Base-by-base conservation (phyloP, 1,139 yeast genomes). In the Geotrichum aggregatum region DNA sequence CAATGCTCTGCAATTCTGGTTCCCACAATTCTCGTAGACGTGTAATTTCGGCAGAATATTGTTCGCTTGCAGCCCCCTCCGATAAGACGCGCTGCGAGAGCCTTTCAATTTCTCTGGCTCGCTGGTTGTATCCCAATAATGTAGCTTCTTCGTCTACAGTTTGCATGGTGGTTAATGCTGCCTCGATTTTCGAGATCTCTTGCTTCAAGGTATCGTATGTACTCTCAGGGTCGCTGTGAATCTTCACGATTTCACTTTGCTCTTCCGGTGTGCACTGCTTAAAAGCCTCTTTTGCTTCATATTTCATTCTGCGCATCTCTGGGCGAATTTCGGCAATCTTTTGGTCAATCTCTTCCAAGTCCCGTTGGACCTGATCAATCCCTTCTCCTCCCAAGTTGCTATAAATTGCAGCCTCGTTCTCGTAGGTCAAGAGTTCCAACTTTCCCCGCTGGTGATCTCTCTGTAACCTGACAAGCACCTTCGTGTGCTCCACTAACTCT, bases 21-120 rank as follows among this genome's bases (percentile, higher is more conserved):
- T 82, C 87, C 84, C 95, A 86, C 2, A 58, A 63, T 1, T 56
- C 56, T 36, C 73, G 70, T 7, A 79, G 68, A 1, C 63, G 36
- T 1, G 48, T 60, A 13, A 87, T 79, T 39, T 76, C 63, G 1
- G 62, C 59, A 30, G 71, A 71, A 8, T 70, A 53, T 13, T 63
- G 59, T 2, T 59, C 64, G 38, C 72, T 66, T 3, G 66, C 59
- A 0, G 60, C 57, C n/a, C 61, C 57, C n/a, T 64, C 58, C 6
- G 55, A 59, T 7, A 57, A 59, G 8, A 77, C 62, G 26, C 63
- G 63, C 13, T 54, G 56, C 14, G 61, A 58, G 45, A 70, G 62
- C 19, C 50, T 59, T 11, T 69, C 73, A 41, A 75, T 63, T 3
- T 59, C 63, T 1, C 47, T 52, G 4, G 57, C 63, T n/a, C 68